Conservation (phyloP, 108 stramenopile species). For the Chaetoceros tenuissimus region DNA sequence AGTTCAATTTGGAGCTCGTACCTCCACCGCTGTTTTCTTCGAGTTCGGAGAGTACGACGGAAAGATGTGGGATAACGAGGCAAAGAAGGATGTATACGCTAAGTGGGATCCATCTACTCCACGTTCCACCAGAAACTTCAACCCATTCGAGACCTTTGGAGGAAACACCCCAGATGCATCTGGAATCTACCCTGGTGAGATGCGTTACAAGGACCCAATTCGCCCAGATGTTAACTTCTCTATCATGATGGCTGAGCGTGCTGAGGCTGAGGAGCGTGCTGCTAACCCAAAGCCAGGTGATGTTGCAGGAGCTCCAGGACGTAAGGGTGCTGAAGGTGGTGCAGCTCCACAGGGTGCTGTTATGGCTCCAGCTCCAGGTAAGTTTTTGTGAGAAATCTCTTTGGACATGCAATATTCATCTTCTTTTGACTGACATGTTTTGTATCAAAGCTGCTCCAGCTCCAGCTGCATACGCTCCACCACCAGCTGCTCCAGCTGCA, state of each 20-base stretch:
- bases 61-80: constrained; percentile 67
- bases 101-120: constrained; percentile 75
- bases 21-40: constrained; percentile 38
- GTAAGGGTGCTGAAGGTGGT: too few species aligned
- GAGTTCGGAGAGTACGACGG: constrained; percentile 80
- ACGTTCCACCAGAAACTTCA: constrained; percentile 83
- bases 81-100: constrained; percentile 78
- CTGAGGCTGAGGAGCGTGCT: constrained; percentile 40
- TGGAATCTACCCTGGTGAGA: constrained; percentile 80
- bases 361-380: too few species aligned
- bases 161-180: constrained; percentile 59
- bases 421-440: too few species aligned
- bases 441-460: too few species aligned
- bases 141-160: constrained; percentile 85
- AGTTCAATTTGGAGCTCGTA: constrained; percentile 26
- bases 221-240: constrained; percentile 78
- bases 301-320: too few species aligned
- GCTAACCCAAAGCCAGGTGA: constrained; percentile 77
- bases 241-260: constrained; percentile 72
- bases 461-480: too few species aligned
- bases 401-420: too few species aligned
- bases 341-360: too few species aligned
- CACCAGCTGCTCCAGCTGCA: too few species aligned
- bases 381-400: too few species aligned
- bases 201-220: constrained; percentile 83